A percentile compares a stretch with the other conserved stretches of the same genome.
Conservation (phyloP, 345 rosid species). For the Eucalyptus erythrocorys region DNA sequence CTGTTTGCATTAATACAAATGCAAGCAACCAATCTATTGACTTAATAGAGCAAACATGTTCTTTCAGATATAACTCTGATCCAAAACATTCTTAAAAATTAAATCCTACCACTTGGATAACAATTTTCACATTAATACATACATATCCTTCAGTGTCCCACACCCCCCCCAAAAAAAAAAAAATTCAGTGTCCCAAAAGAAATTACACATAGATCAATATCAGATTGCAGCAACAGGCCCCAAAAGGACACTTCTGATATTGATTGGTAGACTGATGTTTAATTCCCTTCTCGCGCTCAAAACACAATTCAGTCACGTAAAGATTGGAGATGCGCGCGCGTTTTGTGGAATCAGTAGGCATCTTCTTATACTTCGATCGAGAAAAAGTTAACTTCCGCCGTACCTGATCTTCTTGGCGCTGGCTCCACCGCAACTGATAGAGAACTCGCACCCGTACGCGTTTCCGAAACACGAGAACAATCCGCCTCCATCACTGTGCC, state of each 20-base stretch:
- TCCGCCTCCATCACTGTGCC: slow-evolving; percentile 11
- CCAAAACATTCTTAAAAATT: background rate
- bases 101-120: background rate
- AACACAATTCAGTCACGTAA: background rate
- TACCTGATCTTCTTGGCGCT: slow-evolving; percentile 16
- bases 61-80: background rate
- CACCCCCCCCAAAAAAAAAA: too few species aligned
- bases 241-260: background rate
- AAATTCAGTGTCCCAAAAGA: background rate
- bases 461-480: slow-evolving; percentile 81
- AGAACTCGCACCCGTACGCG: slow-evolving; percentile 65
- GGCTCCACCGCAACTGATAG: slow-evolving; percentile 73
- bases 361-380: background rate
- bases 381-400: background rate
- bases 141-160: background rate
- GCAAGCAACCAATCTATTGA: background rate
- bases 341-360: background rate
- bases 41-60: background rate
- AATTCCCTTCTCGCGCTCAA: background rate
- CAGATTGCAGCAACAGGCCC: background rate
- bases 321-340: background rate
- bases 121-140: background rate
- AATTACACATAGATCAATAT: background rate
- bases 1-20: background rate
- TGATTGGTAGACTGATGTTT: background rate